A percentile compares a stretch with the other conserved stretches of the same genome.
Evolutionary conservation across 257 asterid species (phyloP).

Genomic region (Knoxia roxburghii): DNA sequence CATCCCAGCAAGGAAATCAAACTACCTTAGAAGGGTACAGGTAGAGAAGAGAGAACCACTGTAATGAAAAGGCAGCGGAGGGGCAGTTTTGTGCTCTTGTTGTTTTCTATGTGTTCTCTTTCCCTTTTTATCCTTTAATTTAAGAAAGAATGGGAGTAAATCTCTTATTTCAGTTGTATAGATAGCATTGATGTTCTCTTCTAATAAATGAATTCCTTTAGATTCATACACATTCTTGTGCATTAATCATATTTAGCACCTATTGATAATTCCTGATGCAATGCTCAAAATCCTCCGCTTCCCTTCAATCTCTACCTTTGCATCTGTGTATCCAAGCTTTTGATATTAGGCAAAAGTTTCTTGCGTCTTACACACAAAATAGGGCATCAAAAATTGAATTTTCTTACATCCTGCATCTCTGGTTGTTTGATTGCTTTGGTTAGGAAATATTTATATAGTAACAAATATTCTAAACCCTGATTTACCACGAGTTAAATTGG

Average conservation of each 20-base stretch:
- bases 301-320: not conserved
- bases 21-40: not conserved
- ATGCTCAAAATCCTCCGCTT: not conserved
- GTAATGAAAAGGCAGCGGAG: not conserved
- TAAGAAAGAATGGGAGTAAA: not conserved
- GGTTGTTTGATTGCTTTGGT: not conserved
- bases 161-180: not conserved
- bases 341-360: not conserved
- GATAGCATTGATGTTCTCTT: not conserved
- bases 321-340: not conserved
- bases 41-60: not conserved
- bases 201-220: not conserved
- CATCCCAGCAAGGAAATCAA: not conserved
- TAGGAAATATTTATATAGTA: not conserved
- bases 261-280: not conserved
- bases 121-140: not conserved
- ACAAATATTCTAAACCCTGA: not conserved
- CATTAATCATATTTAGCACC: not conserved
- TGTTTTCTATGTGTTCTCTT: not conserved
- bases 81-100: not conserved
- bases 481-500: not conserved
- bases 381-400: not conserved
- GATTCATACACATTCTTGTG: not conserved
- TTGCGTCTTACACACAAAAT: not conserved
- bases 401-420: not conserved